Percentiles rank a stretch among this genome's conserved stretches.
Conservation (phyloP, 305 asterid genomes). For the Fraxinus velutina region DNA sequence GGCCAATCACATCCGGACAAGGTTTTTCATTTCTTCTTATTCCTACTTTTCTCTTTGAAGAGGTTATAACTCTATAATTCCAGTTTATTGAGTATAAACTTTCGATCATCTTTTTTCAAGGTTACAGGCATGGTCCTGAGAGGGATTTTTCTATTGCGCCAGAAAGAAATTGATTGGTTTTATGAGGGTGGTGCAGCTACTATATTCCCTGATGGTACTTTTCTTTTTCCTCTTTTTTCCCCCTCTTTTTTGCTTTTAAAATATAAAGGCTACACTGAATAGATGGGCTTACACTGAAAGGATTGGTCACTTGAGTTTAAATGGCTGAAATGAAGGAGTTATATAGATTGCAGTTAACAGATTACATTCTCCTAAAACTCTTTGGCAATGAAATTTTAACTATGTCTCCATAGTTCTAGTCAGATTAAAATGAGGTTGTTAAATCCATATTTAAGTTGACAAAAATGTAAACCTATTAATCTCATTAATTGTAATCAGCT, state of each 20-base stretch:
- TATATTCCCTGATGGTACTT: conserved; percentile 85
- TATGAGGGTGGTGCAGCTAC: conserved; percentile 99
- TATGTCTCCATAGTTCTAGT: background rate
- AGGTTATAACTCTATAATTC: conserved; percentile 3
- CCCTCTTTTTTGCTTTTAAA: background rate
- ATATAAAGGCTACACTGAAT: background rate
- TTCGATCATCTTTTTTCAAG: conserved; percentile 33
- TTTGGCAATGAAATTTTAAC: background rate
- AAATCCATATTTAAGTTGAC: background rate
- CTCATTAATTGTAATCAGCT: background rate
- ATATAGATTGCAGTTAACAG: background rate
- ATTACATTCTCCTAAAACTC: background rate
- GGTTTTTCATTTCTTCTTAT: conserved; percentile 40
- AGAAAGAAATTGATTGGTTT: conserved; percentile 96
- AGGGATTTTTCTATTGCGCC: conserved; percentile 84
- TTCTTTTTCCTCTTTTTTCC: conserved; percentile 27
- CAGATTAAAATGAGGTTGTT: background rate
- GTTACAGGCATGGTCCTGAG: conserved; percentile 86
- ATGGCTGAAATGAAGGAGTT: background rate
- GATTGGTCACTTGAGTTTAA: background rate
- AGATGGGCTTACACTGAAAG: background rate
- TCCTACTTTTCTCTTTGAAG: conserved; percentile 2
- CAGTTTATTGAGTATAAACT: background rate
- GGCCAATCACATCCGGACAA: conserved; percentile 83
- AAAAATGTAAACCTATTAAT: background rate